phyloP scores from a whole-genome alignment of 768 basidiomycete genomes.

The Sporobolomyces phaffii region DNA sequence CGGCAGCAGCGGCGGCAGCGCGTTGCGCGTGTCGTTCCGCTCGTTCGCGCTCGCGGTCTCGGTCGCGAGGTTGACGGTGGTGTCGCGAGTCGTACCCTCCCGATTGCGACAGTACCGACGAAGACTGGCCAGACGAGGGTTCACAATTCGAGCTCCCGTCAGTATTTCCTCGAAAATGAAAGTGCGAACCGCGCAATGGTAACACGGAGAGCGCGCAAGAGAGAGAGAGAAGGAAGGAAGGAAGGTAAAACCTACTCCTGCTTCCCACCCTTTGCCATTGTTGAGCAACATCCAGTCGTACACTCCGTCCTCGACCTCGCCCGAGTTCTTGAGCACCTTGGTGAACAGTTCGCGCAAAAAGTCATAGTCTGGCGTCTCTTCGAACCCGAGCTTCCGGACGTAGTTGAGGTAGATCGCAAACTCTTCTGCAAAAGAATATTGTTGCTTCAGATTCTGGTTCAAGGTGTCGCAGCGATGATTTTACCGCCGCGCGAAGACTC shows the following conservation, averaged over 20 bases:
- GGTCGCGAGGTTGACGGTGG: slow-evolving; percentile 42
- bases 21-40: slow-evolving; percentile 41
- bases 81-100: slow-evolving; percentile 39
- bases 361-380: slow-evolving; percentile 98
- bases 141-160: neutral
- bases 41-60: slow-evolving; percentile 43
- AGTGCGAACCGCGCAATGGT: no score
- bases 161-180: neutral
- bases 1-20: slow-evolving; percentile 37
- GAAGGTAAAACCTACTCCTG: slow-evolving; percentile 43
- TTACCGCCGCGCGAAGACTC: no score
- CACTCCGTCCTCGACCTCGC: slow-evolving; percentile 83
- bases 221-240: no score
- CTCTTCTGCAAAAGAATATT: slow-evolving; percentile 61
- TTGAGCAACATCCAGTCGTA: slow-evolving; percentile 97
- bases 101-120: slow-evolving; percentile 27
- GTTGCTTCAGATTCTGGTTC: no score
- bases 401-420: slow-evolving; percentile 98
- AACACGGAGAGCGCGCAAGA: no score
- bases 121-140: slow-evolving; percentile 2
- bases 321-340: slow-evolving; percentile 85
- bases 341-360: slow-evolving; percentile 91
- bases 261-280: slow-evolving; percentile 91
- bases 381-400: slow-evolving; percentile 96
- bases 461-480: no score